Evolutionary conservation across 2,329 filamentous ascomycete genomes (phyloP).

Genomic region (Sporothrix pseudoabietina): DNA sequence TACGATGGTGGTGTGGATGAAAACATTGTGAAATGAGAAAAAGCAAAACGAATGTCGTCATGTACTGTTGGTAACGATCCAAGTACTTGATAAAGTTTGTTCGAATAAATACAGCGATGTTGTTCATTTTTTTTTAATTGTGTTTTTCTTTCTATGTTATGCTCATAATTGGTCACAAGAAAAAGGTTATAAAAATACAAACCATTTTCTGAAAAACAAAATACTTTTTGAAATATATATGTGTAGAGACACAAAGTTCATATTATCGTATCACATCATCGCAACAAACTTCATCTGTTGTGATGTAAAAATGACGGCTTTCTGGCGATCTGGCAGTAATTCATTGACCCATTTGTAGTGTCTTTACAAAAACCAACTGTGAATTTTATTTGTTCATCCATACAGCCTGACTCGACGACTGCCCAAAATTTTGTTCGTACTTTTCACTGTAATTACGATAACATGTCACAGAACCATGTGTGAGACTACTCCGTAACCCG

Average conservation of each 20-base stretch:
- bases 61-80: neutral
- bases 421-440: too few relatives aligned
- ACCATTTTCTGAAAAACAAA: neutral
- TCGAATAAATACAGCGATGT: too few relatives aligned
- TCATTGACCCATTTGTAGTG: too few relatives aligned
- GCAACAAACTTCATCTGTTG: neutral
- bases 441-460: neutral
- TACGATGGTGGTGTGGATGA: neutral
- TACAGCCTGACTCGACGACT: too few relatives aligned
- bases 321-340: too few relatives aligned
- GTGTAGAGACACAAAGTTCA: too few relatives aligned
- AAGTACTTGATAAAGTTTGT: too few relatives aligned
- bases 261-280: neutral
- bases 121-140: neutral
- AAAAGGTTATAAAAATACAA: neutral
- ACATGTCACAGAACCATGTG: neutral
- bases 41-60: neutral
- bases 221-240: neutral
- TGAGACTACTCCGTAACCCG: neutral
- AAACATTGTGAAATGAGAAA: neutral
- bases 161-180: too few relatives aligned
- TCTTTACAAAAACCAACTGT: too few relatives aligned
- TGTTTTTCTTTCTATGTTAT: neutral
- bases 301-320: too few relatives aligned
- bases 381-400: neutral